Conservation (phyloP, 768 basidiomycete genomes). For the Suillus subaureus region DNA sequence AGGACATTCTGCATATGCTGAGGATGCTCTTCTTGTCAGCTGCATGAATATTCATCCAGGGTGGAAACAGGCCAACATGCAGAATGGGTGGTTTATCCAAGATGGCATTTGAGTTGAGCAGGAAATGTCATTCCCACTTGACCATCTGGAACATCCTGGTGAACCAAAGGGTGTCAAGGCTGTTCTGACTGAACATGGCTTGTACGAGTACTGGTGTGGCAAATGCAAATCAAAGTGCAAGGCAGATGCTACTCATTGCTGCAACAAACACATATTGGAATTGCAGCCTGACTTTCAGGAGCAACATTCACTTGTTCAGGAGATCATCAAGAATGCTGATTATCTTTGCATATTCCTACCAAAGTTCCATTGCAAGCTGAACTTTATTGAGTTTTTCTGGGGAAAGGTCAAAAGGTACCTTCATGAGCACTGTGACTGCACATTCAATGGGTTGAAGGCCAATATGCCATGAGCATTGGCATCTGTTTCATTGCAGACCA, state of each 20-base stretch:
- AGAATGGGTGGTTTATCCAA: background rate
- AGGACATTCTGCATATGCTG: too few species aligned
- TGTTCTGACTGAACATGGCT: background rate
- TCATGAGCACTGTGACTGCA: background rate
- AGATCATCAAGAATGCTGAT: background rate
- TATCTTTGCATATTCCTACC: background rate
- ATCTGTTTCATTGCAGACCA: too few species aligned
- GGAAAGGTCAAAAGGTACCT: background rate
- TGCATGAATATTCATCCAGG: background rate
- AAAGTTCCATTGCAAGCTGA: background rate
- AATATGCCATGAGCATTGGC: background rate
- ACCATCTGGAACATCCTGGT: background rate
- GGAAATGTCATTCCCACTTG: background rate
- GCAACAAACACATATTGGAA: background rate
- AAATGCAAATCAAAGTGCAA: background rate
- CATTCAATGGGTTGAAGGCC: background rate
- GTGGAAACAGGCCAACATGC: background rate
- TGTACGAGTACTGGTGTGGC: background rate
- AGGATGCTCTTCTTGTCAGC: background rate
- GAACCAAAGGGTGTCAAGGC: background rate
- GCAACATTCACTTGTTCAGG: background rate
- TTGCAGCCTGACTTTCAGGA: background rate
- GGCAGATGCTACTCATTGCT: background rate
- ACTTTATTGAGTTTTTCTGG: background rate
- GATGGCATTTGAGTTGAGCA: background rate